Evolutionary conservation across 176 grass and related monocot species (phyloP).

Genomic region (Aegilops speltoides): DNA sequence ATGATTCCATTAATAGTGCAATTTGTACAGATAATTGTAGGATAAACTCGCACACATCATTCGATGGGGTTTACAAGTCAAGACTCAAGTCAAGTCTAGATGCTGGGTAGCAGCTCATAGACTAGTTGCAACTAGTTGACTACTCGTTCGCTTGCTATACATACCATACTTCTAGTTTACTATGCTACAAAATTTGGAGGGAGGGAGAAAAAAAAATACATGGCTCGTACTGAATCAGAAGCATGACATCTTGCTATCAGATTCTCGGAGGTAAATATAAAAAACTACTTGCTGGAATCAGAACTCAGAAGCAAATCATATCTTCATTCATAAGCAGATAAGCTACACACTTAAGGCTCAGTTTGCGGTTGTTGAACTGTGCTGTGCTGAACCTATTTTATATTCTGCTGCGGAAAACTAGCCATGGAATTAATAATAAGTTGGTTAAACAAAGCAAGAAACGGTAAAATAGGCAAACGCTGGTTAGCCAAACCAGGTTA

Average conservation of each 20-base stretch:
- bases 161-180: slow-evolving; percentile 1
- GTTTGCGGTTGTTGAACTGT: neutral
- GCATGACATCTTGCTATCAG: neutral
- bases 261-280: neutral
- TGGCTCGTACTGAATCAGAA: slow-evolving; percentile 5
- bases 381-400: neutral
- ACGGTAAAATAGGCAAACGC: neutral
- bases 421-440: neutral
- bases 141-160: neutral
- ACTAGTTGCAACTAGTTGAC: neutral
- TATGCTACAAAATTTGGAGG: neutral
- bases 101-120: neutral
- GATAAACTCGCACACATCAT: neutral
- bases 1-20: neutral
- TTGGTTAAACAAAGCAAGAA: neutral
- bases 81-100: neutral
- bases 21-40: neutral
- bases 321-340: slow-evolving; percentile 4
- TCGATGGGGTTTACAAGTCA: too few relatives aligned
- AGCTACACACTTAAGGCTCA: neutral
- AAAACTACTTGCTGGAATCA: neutral
- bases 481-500: neutral
- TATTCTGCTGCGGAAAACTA: neutral
- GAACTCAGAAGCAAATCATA: neutral
- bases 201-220: neutral